These are phyloP conservation scores for Raphanus sativus DNA, from an alignment of 345 rosid genomes.

Conservation along the genomic window DNA sequence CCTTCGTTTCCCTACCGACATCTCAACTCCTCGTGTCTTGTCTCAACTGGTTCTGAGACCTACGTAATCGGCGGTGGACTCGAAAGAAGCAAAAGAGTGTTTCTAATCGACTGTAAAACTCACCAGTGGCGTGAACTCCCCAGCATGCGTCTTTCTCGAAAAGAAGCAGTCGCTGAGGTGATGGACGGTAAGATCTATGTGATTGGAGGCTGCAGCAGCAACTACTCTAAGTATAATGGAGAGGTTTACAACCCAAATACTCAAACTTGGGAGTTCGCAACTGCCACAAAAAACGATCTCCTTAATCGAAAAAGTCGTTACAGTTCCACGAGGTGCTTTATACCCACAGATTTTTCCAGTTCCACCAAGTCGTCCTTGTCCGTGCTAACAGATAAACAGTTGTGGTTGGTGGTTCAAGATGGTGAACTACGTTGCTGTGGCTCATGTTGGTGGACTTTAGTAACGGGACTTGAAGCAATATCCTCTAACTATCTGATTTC, in stretches of 20 bases:
- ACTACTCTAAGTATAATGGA: neutral
- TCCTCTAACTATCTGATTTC: neutral
- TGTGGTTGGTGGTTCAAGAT: neutral
- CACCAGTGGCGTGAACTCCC: neutral
- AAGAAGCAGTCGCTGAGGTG: neutral
- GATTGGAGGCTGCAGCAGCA: neutral
- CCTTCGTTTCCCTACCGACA: neutral
- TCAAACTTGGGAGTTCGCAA: neutral
- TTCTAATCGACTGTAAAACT: neutral
- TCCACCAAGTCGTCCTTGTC: neutral
- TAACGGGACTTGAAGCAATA: neutral
- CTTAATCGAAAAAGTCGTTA: neutral
- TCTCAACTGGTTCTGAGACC: neutral
- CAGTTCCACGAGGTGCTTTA: neutral
- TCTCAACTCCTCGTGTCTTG: neutral
- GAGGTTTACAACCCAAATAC: neutral
- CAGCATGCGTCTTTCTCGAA: neutral
- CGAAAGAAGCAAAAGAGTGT: neutral
- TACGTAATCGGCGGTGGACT: neutral
- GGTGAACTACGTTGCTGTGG: neutral
- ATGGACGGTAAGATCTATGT: neutral
- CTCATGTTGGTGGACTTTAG: neutral
- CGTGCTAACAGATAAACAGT: neutral
- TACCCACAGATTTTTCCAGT: neutral
- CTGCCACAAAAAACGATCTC: neutral